Conservation (phyloP, 176 grass and related monocot species). For the Thalia dealbata region DNA sequence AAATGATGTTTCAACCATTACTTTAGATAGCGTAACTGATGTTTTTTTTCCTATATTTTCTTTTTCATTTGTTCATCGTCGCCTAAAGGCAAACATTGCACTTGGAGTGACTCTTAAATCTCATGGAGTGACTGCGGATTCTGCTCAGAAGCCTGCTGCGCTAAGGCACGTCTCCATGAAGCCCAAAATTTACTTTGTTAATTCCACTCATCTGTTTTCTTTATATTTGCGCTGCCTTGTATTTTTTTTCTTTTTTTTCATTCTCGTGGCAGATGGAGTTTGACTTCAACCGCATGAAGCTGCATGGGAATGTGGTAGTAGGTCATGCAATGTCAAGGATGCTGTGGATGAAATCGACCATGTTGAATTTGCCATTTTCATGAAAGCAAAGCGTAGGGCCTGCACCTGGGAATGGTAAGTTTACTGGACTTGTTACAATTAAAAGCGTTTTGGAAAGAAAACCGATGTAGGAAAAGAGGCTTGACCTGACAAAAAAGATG, state of each 20-base stretch:
- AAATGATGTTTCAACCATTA: conserved; percentile 20
- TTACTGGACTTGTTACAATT: neutral
- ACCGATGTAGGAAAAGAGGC: neutral
- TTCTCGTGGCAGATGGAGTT: conserved; percentile 52
- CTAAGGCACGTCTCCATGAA: conserved; percentile 53
- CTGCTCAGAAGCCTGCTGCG: conserved; percentile 17
- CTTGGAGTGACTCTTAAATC: conserved; percentile 51
- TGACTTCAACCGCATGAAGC: conserved; percentile 45
- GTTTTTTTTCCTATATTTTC: conserved; percentile 19
- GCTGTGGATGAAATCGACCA: neutral
- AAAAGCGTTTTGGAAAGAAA: too few species aligned
- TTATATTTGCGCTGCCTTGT: conserved; percentile 55
- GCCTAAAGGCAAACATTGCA: conserved; percentile 32
- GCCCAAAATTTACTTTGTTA: conserved; percentile 9
- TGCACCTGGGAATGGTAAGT: conserved; percentile 8
- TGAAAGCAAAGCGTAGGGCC: neutral
- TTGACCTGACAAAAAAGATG: neutral
- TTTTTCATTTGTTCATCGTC: conserved; percentile 21
- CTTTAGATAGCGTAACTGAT: conserved; percentile 21
- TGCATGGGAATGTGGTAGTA: neutral
- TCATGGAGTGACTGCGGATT: conserved; percentile 46
- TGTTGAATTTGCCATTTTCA: neutral
- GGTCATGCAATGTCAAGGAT: neutral
- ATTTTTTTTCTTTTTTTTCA: conserved; percentile 36
- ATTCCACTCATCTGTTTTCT: conserved; percentile 46